Evolutionary conservation across 345 rosid genomes (phyloP).

Genomic region (Hypericum androsaemum): DNA sequence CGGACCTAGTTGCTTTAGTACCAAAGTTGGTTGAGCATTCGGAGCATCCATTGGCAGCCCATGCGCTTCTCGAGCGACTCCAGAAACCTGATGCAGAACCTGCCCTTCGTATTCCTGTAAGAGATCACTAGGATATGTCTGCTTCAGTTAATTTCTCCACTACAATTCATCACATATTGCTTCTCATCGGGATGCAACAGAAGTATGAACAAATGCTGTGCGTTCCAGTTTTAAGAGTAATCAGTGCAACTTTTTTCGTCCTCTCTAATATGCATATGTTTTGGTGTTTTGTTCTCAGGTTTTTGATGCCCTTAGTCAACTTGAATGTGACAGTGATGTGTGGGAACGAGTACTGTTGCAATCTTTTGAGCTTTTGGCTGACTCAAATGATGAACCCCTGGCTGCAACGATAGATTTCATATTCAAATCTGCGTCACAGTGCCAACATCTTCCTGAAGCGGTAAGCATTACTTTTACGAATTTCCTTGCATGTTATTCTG

Average conservation of each 20-base stretch:
- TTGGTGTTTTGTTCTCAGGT: slow-evolving; percentile 40
- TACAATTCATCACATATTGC: no score
- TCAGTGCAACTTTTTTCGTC: no score
- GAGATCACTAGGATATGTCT: slow-evolving; percentile 23
- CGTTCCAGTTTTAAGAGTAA: no score
- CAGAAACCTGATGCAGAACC: slow-evolving; percentile 85
- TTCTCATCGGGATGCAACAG: no score
- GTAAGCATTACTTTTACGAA: slow-evolving; percentile 34
- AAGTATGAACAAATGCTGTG: no score
- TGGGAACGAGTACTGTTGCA: slow-evolving; percentile 71
- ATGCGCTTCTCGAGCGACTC: slow-evolving; percentile 78
- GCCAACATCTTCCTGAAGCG: slow-evolving; percentile 87
- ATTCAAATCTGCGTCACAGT: slow-evolving; percentile 80
- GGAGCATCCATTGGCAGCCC: slow-evolving; percentile 90
- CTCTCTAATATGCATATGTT: no score
- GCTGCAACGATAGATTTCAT: slow-evolving; percentile 74
- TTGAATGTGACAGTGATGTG: slow-evolving; percentile 76
- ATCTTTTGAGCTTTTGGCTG: slow-evolving; percentile 58
- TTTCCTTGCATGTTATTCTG: neutral
- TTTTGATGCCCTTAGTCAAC: slow-evolving; percentile 74
- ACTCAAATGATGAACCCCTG: slow-evolving; percentile 69
- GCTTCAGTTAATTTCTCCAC: neutral
- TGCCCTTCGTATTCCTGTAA: slow-evolving; percentile 68
- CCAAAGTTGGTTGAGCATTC: slow-evolving; percentile 96
- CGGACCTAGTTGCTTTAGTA: slow-evolving; percentile 83